phyloP scores from a whole-genome alignment of 2,329 filamentous ascomycete genomes.

The Clarireedia homoeocarpa region DNA sequence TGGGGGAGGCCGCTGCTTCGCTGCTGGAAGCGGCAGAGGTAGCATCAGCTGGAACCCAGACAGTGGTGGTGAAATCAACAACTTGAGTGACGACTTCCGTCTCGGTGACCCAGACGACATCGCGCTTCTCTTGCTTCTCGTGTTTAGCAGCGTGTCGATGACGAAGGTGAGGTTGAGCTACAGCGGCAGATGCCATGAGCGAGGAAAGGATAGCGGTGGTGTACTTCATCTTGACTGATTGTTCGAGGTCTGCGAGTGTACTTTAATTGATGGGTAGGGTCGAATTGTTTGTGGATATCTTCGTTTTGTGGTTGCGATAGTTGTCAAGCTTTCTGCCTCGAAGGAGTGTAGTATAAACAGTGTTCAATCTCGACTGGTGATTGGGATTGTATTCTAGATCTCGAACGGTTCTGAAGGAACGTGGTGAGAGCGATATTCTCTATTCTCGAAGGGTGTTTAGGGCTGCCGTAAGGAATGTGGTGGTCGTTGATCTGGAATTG shows the following conservation, averaged over 20 bases:
- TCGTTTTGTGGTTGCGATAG: neutral
- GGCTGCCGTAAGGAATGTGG: conserved; percentile 5
- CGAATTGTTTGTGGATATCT: neutral
- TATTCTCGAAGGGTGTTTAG: neutral
- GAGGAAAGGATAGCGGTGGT: conserved; percentile 25
- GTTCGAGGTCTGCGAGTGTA: conserved; percentile 1
- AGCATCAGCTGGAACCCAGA: conserved; percentile 35
- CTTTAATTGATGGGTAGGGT: neutral
- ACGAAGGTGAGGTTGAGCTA: conserved; percentile 29
- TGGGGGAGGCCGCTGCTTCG: conserved; percentile 2
- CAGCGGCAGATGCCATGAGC: conserved; percentile 22
- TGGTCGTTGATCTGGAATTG: neutral
- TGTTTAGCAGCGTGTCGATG: conserved; percentile 28
- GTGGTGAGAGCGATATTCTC: conserved; percentile 6
- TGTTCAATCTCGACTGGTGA: conserved; percentile 1
- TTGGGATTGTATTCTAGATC: conserved; percentile 4
- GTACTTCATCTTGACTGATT: conserved; percentile 30
- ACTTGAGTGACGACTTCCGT: conserved; percentile 40
- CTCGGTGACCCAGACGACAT: conserved; percentile 42
- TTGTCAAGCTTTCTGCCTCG: neutral
- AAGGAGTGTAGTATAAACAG: neutral
- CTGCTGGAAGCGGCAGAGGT: conserved; percentile 12
- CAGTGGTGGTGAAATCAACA: conserved; percentile 29
- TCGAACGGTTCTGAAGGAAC: conserved; percentile 1
- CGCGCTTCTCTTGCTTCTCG: conserved; percentile 15